Base-by-base conservation (phyloP, 2,329 filamentous ascomycete genomes). In the Pseudogymnoascus destructans region DNA sequence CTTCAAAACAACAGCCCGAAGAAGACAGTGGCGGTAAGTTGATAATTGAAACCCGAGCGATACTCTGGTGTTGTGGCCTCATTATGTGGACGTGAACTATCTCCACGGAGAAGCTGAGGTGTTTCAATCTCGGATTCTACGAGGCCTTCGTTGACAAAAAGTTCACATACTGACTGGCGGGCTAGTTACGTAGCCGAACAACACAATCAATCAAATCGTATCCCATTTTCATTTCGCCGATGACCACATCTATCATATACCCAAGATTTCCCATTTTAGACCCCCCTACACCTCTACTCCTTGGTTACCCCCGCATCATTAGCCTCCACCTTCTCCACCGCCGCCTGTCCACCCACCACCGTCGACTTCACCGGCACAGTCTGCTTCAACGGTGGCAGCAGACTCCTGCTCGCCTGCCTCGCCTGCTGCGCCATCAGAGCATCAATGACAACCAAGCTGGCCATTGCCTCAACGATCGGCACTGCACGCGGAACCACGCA, bases 381-480 rank as follows among this genome's bases (percentile, higher is more conserved):
- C 15, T 61, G 59, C 59, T 69, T 69, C 40, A 76, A 63, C 3
- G 73, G 69, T 5, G 75, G 75, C 55, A 78, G 66, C 46, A 77
- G 65, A 62, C 72, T 74, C 64, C 72, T 70, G 0, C 75, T 73
- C 57, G 74, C 71, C 59, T 77, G 73, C 61, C 80, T 73, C 3
- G 78, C 81, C 70, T 89, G 84, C 76, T 96, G 92, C 54, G 87
- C 85, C 77, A 95, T 77, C 61, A 95, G 74, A 2, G 89, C 86
- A 73, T 97, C 92, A 72, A 95, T 90, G 59, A 96, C 76, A 3
- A 89, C 87, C 60, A 97, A 73, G 1, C 90, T 83, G 1, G 91
- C 86, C 92, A 97, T 97, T 36, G 85, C 83, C 77, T 97, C 91
- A 3, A 93, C 87, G 59, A 93, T 92, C 9, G 87, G 87, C 21